Percentiles rank a stretch among this genome's conserved stretches.
phyloP scores from a whole-genome alignment of 352 stramenopile species.

The Pythium volutum region DNA sequence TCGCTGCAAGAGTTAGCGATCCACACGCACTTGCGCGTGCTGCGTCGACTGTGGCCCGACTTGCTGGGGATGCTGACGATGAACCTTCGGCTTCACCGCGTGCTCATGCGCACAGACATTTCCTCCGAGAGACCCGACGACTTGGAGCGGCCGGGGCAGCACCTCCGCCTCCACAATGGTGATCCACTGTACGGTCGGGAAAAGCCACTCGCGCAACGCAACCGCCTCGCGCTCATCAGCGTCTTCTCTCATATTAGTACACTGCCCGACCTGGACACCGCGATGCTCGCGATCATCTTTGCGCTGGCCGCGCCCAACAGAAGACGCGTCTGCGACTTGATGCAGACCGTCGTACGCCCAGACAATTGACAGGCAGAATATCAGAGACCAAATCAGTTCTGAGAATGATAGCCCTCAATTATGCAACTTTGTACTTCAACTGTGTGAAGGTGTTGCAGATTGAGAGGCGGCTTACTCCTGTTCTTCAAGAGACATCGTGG shows the following conservation, averaged over 20 bases:
- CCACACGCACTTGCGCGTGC: neutral
- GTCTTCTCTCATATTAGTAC: neutral
- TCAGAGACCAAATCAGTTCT: too few species aligned
- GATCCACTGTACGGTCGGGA: neutral
- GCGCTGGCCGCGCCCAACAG: neutral
- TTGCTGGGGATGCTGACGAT: neutral
- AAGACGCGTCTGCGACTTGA: neutral
- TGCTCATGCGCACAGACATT: neutral
- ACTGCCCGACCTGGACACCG: constrained; percentile 6
- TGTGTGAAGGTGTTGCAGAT: neutral
- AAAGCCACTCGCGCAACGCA: neutral
- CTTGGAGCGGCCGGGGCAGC: neutral
- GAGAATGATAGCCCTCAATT: too few species aligned
- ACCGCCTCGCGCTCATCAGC: constrained; percentile 7
- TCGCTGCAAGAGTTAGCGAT: neutral
- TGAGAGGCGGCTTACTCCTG: too few species aligned
- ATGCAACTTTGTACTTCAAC: too few species aligned
- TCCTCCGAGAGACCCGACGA: neutral
- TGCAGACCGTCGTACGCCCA: too few species aligned
- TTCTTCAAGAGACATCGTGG: neutral
- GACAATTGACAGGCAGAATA: too few species aligned
- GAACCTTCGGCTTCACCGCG: neutral
- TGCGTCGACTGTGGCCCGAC: neutral
- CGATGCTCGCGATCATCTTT: constrained; percentile 4
- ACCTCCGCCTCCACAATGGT: neutral